These are phyloP conservation scores for Marchantia paleacea DNA, from an alignment of 225 moss, liverwort and hornwort species.

Conservation along the genomic window DNA sequence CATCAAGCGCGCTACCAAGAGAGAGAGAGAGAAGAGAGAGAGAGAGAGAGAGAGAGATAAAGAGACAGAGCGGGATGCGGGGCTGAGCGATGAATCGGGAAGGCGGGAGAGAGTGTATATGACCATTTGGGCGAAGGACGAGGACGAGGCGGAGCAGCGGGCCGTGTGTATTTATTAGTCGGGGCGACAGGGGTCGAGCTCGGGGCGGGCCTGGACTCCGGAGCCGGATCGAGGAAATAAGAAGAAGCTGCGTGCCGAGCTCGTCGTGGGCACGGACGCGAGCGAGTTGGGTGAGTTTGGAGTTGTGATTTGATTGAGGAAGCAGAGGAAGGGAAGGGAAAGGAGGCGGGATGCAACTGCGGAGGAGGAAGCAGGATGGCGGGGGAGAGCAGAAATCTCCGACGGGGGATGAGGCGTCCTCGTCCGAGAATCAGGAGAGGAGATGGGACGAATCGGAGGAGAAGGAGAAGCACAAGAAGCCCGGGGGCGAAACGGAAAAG, in stretches of 20 bases:
- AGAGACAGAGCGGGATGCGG: background rate
- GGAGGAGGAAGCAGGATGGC: constrained; percentile 15
- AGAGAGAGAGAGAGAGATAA: too few relatives aligned
- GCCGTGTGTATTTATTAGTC: too few relatives aligned
- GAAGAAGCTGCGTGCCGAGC: background rate
- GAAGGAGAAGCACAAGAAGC: constrained; percentile 8
- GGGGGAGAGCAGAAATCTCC: background rate
- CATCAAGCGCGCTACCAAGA: too few relatives aligned
- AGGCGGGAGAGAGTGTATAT: background rate
- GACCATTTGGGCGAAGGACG: background rate
- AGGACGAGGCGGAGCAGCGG: background rate
- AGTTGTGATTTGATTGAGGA: background rate
- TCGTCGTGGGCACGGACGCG: background rate
- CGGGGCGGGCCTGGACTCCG: background rate
- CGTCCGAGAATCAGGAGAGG: background rate
- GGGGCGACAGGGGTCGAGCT: background rate
- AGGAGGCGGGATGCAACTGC: background rate
- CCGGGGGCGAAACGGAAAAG: constrained; percentile 7
- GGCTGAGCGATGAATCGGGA: background rate
- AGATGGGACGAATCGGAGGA: background rate
- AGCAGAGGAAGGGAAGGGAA: background rate
- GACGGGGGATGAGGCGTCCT: background rate
- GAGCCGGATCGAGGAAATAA: background rate
- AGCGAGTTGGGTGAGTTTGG: background rate
- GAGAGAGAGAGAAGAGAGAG: too few relatives aligned